Conservation (phyloP, 306 rosid species). For the Casuarina cunninghamiana region DNA sequence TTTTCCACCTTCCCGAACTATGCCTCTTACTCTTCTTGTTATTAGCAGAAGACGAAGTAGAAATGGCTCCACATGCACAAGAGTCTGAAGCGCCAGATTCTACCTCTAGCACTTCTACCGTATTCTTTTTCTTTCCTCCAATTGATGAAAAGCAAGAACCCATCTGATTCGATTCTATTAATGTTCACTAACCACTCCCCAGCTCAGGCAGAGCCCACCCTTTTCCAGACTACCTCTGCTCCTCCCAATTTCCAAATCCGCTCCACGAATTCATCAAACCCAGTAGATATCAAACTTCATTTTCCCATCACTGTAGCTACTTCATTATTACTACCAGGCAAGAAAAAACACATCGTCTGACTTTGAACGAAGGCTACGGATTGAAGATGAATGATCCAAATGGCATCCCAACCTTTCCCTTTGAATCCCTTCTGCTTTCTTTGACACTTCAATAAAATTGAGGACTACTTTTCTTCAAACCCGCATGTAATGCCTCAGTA, state of each 20-base stretch:
- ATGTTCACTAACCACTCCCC: background rate
- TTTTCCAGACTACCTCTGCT: background rate
- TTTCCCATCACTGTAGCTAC: background rate
- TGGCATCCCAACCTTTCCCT: no score
- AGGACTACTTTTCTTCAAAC: no score
- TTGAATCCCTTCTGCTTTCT: no score
- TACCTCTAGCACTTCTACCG: background rate
- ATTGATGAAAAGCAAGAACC: constrained; percentile 30
- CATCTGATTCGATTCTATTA: constrained; percentile 11
- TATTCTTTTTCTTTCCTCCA: background rate
- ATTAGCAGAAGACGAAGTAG: constrained; percentile 5
- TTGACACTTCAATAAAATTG: no score
- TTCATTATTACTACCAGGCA: background rate
- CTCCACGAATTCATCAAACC: background rate
- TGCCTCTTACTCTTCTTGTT: constrained; percentile 2
- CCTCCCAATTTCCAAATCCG: constrained; percentile 4
- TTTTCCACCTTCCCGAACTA: constrained; percentile 22
- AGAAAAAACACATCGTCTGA: background rate
- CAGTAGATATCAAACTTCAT: background rate
- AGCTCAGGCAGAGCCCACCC: background rate
- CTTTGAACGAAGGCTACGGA: background rate
- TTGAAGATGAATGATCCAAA: no score
- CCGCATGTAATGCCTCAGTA: no score
- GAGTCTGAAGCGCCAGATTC: background rate
- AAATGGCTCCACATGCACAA: background rate